These are phyloP conservation scores for Yamadazyma dushanensis DNA, from an alignment of 1,139 yeast genomes.

Conservation along the genomic window DNA sequence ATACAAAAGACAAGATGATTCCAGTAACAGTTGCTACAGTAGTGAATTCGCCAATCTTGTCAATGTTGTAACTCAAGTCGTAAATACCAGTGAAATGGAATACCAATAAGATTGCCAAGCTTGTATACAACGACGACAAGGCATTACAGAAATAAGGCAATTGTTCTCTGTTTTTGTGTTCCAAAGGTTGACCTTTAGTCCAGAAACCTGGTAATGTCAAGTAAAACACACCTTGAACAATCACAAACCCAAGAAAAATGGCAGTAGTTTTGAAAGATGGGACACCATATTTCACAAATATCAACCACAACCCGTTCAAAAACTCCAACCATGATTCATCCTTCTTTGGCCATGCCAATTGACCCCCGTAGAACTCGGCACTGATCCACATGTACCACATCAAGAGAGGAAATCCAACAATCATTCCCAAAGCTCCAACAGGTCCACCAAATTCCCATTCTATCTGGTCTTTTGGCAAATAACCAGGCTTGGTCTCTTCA, in stretches of 20 bases:
- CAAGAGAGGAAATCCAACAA: constrained; percentile 84
- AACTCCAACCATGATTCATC: constrained; percentile 64
- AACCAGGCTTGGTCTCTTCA: constrained; percentile 16
- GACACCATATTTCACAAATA: constrained; percentile 56
- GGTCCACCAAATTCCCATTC: constrained; percentile 96
- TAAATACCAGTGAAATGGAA: constrained; percentile 76
- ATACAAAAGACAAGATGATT: constrained; percentile 56
- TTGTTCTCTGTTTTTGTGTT: constrained; percentile 74
- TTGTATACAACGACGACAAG: constrained; percentile 73
- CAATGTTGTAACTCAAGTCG: constrained; percentile 71
- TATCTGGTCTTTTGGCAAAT: constrained; percentile 37
- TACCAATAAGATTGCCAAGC: constrained; percentile 55
- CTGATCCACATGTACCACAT: constrained; percentile 98
- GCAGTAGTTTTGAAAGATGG: constrained; percentile 71
- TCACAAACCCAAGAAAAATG: constrained; percentile 67
- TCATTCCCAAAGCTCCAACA: constrained; percentile 89
- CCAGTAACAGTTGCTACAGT: constrained; percentile 85
- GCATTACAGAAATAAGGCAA: constrained; percentile 95
- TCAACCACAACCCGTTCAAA: constrained; percentile 40
- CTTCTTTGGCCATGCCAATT: constrained; percentile 64
- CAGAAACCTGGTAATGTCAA: constrained; percentile 91
- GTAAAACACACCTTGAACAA: constrained; percentile 74
- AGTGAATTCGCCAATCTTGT: constrained; percentile 89
- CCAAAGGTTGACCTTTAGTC: constrained; percentile 92
- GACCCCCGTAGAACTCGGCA: constrained; percentile 75